Percentiles rank a stretch among this genome's conserved stretches.
Conservation (phyloP, 306 rosid genomes). For the Ammopiptanthus mongolicus region DNA sequence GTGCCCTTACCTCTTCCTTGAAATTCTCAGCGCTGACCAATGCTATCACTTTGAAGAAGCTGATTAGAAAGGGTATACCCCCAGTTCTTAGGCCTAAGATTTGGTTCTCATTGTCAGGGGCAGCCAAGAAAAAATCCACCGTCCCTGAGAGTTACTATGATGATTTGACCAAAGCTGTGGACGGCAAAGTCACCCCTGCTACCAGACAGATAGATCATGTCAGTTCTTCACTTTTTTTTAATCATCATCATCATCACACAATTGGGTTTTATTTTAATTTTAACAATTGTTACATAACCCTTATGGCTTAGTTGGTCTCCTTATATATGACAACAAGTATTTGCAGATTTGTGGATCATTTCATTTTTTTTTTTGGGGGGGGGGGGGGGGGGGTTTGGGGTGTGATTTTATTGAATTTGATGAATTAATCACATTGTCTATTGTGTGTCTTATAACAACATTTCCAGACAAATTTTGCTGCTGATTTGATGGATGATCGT, state of each 20-base stretch:
- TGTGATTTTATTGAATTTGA: not conserved
- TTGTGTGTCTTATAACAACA: not conserved
- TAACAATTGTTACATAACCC: not conserved
- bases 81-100: constrained; percentile 94
- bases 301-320: constrained; percentile 9
- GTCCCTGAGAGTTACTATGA: constrained; percentile 95
- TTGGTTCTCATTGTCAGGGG: constrained; percentile 94
- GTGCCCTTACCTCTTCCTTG: constrained; percentile 74
- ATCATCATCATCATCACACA: not conserved
- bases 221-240: constrained; percentile 22
- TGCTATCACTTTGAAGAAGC: constrained; percentile 83
- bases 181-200: constrained; percentile 93
- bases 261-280: not conserved
- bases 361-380: too few relatives aligned
- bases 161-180: constrained; percentile 79
- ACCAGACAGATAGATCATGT: constrained; percentile 98
- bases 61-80: constrained; percentile 91
- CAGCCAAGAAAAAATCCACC: constrained; percentile 96
- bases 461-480: constrained; percentile 3
- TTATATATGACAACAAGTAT: not conserved
- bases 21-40: constrained; percentile 74
- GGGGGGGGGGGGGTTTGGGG: too few relatives aligned
- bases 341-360: constrained; percentile 1
- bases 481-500: constrained; percentile 12
- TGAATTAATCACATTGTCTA: not conserved